phyloP scores from a whole-genome alignment of 1,284 basidiomycete genomes.

The Naganishia cerealis region DNA sequence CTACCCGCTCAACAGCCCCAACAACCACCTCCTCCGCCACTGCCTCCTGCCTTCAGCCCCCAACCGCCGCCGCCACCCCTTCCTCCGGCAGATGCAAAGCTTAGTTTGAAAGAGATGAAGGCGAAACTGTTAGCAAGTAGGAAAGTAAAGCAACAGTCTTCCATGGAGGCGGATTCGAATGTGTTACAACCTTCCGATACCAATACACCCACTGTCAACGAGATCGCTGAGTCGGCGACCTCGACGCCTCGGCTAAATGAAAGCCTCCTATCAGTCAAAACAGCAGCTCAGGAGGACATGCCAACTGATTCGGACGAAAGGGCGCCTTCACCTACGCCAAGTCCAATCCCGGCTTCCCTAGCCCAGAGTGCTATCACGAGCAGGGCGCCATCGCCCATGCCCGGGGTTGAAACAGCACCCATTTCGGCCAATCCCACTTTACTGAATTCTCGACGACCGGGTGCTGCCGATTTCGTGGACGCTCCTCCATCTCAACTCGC shows the following conservation, averaged over 20 bases:
- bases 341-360: neutral
- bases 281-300: neutral
- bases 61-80: conserved; percentile 3
- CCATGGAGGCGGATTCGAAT: neutral
- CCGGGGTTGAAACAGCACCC: neutral
- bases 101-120: conserved; percentile 18
- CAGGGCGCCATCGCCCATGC: neutral
- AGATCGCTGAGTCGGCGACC: neutral
- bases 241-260: neutral
- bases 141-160: conserved; percentile 2
- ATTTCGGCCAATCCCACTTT: neutral
- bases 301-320: neutral
- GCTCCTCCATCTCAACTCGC: conserved; percentile 17
- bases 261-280: neutral
- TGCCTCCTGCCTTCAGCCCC: neutral
- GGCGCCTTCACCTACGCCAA: neutral
- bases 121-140: conserved; percentile 19
- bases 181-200: conserved; percentile 12
- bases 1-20: neutral
- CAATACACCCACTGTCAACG: neutral
- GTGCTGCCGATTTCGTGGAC: conserved; percentile 21
- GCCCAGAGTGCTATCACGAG: neutral
- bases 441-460: conserved; percentile 16
- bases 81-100: conserved; percentile 17
- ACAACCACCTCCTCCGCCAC: neutral